Percentiles rank a stretch among this genome's conserved stretches.
Evolutionary conservation across 345 rosid genomes (phyloP).

Genomic region (Raphanus sativus): DNA sequence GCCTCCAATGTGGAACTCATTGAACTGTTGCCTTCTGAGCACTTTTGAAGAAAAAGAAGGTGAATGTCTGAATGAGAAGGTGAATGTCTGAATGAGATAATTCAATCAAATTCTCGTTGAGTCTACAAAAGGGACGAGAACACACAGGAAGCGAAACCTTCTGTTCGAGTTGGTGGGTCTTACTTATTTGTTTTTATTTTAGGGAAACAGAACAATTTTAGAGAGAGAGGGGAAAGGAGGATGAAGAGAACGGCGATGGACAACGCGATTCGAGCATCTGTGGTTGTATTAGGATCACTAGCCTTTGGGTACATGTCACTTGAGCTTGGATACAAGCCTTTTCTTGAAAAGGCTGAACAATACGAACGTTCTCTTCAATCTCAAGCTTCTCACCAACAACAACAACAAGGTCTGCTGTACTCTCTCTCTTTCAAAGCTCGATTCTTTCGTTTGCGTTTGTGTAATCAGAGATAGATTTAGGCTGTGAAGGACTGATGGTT

Average conservation of each 20-base stretch:
- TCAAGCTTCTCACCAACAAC: conserved; percentile 6
- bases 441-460: background rate
- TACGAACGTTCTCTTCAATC: conserved; percentile 35
- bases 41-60: conserved; percentile 37
- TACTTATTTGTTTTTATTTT: background rate
- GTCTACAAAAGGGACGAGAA: too few species aligned
- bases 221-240: conserved; percentile 18
- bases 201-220: background rate
- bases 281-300: conserved; percentile 63
- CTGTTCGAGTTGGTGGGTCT: background rate
- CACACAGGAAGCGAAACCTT: too few species aligned
- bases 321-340: conserved; percentile 69
- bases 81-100: too few species aligned
- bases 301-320: conserved; percentile 73
- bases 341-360: conserved; percentile 52
- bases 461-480: background rate
- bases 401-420: conserved; percentile 29
- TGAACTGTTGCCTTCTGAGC: conserved; percentile 61
- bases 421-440: background rate
- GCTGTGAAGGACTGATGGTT: background rate
- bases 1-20: too few species aligned
- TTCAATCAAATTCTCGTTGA: too few species aligned
- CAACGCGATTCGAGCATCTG: conserved; percentile 38
- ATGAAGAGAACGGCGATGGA: conserved; percentile 44
- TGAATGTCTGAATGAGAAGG: too few species aligned